Evolutionary conservation across 1,284 basidiomycete genomes (phyloP), one percentile per base, ranked within the genome.

Genomic region (Schizophyllum amplum): DNA sequence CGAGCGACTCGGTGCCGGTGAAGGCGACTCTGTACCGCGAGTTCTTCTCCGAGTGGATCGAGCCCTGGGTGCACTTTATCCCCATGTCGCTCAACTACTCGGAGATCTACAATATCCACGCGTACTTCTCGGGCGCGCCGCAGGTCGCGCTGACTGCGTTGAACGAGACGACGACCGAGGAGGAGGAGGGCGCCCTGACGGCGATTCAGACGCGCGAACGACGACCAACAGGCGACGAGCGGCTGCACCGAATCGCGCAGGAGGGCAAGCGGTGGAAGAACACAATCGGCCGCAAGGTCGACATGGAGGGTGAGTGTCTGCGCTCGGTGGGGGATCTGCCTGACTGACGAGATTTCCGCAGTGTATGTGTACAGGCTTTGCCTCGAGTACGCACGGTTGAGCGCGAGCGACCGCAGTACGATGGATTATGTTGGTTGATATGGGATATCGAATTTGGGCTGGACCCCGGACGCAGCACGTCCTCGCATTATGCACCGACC

Each of bases 11-110:
- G 63, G 94, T 87, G 0, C 90, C 93, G 5, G 70, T 98, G 62
- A 97, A 98, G 73, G 79, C 88, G 21, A 94, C 89, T 0, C 86
- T 97, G 0, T 94, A 97, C 69, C 81, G 85, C 33, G 94, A 98
- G 71, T 98, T 87, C 71, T 94, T 85, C 72, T 85, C 84, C 0
- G 87, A 87, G 62, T 91, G 90, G 90, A 80, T 91, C 51, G 81
- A 90, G 62, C 33, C 33, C 50, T 92, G 90, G 90, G 78, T 97
- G 49, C 94, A 98, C 72, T 97, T 86, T 69, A 93, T 98, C 60
- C 94, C 94, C 0, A 72, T 97, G 33, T 93, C 93, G 0, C 78
- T 87, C 24, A 79, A 85, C 4, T 97, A 96, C 71, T 76, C 81
- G 56, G 94, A 97, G 72, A 83, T 98, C 54, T 96, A 97, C 74